Percentiles rank a stretch among this genome's conserved stretches.
phyloP scores from a whole-genome alignment of 805 yeast genomes.

The Metschnikowia chrysomelidarum region DNA sequence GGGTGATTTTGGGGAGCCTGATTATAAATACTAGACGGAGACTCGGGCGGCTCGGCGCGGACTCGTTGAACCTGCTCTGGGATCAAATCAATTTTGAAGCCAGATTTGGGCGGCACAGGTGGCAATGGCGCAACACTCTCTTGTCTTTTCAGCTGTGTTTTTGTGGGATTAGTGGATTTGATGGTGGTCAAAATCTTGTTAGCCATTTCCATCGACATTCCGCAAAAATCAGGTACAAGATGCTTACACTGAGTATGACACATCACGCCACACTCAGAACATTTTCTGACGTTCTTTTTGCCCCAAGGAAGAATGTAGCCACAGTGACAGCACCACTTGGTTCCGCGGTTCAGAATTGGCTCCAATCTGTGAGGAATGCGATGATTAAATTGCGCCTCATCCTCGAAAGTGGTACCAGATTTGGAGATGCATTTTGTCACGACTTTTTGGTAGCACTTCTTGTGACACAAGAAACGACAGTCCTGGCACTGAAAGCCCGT shows the following conservation, averaged over 20 bases:
- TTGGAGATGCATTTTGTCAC: conserved; percentile 82
- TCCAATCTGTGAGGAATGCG: conserved; percentile 97
- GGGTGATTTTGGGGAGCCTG: conserved; percentile 15
- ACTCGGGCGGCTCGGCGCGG: not conserved
- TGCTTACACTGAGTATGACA: conserved; percentile 93
- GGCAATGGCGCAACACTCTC: conserved; percentile 5
- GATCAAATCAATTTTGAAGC: conserved; percentile 1
- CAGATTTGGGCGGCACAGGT: conserved; percentile 7
- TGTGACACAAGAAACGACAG: conserved; percentile 77
- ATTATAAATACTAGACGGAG: conserved; percentile 13
- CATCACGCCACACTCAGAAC: conserved; percentile 91
- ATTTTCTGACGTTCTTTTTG: conserved; percentile 84
- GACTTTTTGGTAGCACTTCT: conserved; percentile 75
- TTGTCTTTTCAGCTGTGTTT: conserved; percentile 1
- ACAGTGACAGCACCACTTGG: conserved; percentile 99
- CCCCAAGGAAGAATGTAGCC: conserved; percentile 97
- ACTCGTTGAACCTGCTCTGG: conserved; percentile 1
- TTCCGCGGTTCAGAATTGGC: conserved; percentile 87
- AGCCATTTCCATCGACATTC: conserved; percentile 97
- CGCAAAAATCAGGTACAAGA: conserved; percentile 96
- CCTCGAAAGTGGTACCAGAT: conserved; percentile 67
- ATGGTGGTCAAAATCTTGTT: conserved; percentile 83
- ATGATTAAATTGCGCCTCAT: conserved; percentile 83
- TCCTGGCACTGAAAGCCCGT: conserved; percentile 87
- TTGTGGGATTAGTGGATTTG: conserved; percentile 52